phyloP scores from a whole-genome alignment of 352 stramenopile species.

The Pythium periplocum region DNA sequence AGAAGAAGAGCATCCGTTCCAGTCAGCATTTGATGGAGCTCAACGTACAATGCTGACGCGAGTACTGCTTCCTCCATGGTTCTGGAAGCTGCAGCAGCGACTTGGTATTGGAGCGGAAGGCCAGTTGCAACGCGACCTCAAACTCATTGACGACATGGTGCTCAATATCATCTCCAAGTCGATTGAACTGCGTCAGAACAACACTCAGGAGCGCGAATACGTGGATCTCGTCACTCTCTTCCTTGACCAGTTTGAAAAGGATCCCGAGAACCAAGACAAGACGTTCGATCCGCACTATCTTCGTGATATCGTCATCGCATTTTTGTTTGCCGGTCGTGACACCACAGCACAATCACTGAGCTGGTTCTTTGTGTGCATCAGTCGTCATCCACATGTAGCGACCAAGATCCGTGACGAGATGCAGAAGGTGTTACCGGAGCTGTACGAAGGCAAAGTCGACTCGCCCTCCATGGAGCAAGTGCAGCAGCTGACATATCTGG shows the following conservation, averaged over 20 bases:
- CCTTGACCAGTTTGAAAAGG: conserved; percentile 25
- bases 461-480: conserved; percentile 31
- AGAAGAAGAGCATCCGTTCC: conserved; percentile 44
- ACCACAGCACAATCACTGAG: conserved; percentile 60
- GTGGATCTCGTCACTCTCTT: conserved; percentile 51
- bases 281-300: conserved; percentile 34
- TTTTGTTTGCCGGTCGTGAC: conserved; percentile 71
- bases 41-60: conserved; percentile 24
- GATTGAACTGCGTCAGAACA: conserved; percentile 12
- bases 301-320: conserved; percentile 70
- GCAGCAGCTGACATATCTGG: conserved; percentile 31
- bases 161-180: conserved; percentile 38
- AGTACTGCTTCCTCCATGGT: conserved; percentile 26
- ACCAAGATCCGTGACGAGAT: conserved; percentile 43
- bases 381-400: conserved; percentile 34
- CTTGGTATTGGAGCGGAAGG: conserved; percentile 29
- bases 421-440: neutral
- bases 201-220: neutral
- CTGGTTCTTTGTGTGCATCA: conserved; percentile 66
- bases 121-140: conserved; percentile 27
- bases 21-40: conserved; percentile 39
- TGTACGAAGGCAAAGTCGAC: neutral
- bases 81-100: conserved; percentile 39
- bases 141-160: conserved; percentile 43
- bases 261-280: neutral